phyloP scores from a whole-genome alignment of 148 eudicot species.

The Limonium bicolor region DNA sequence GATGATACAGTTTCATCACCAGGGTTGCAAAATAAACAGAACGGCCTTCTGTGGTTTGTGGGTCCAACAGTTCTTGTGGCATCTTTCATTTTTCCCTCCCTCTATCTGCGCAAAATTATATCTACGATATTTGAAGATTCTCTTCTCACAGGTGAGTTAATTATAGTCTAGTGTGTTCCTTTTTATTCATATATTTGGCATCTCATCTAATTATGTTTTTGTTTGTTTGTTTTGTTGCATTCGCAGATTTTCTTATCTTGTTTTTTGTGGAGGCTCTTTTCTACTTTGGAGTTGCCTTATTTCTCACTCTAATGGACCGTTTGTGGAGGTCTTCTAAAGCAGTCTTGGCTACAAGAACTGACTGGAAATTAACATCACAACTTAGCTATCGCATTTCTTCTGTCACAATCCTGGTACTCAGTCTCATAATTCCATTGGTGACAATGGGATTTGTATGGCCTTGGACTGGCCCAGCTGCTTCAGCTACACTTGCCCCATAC shows the following conservation, averaged over 20 bases:
- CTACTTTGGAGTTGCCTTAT: constrained; percentile 75
- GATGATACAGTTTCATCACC: constrained; percentile 18
- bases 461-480: constrained; percentile 99
- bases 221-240: background rate
- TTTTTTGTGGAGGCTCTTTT: constrained; percentile 94
- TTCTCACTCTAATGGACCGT: constrained; percentile 55
- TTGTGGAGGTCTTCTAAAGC: constrained; percentile 38
- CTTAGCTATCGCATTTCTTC: constrained; percentile 63
- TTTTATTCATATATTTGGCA: background rate
- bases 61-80: constrained; percentile 89
- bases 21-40: constrained; percentile 18
- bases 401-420: constrained; percentile 71
- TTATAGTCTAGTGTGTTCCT: background rate
- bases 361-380: constrained; percentile 24
- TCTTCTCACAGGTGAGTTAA: constrained; percentile 65
- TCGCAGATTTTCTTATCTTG: constrained; percentile 86
- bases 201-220: background rate
- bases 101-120: constrained; percentile 74
- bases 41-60: constrained; percentile 58
- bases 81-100: constrained; percentile 82
- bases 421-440: constrained; percentile 80
- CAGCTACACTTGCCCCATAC: constrained; percentile 98
- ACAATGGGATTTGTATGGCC: constrained; percentile 99
- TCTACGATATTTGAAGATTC: constrained; percentile 92
- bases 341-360: constrained; percentile 12